Percentiles rank a stretch among this genome's conserved stretches.
phyloP scores from a whole-genome alignment of 805 yeast genomes.

The Candida silvicultrix region DNA sequence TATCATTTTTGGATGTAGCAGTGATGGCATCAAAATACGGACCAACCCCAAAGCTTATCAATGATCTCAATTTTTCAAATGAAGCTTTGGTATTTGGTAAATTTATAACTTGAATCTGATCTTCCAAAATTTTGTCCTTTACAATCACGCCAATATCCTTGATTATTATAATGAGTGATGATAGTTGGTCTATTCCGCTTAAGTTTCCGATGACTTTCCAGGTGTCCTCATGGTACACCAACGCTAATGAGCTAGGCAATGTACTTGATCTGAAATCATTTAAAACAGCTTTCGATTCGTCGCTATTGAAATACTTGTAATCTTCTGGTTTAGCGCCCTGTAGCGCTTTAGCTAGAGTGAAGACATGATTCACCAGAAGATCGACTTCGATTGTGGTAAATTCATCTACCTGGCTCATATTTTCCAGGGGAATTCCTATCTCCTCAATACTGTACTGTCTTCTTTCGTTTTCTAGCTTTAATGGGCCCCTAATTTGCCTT shows the following conservation, averaged over 20 bases:
- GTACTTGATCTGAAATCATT: conserved; percentile 15
- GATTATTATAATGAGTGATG: conserved; percentile 32
- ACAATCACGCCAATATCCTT: conserved; percentile 33
- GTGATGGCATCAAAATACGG: conserved; percentile 60
- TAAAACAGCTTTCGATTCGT: conserved; percentile 7
- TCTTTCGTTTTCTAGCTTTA: background rate
- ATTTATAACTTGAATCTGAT: conserved; percentile 29
- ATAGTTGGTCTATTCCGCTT: conserved; percentile 4
- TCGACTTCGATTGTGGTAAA: conserved; percentile 3
- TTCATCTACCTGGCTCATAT: background rate
- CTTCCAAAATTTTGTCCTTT: conserved; percentile 17
- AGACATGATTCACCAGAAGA: conserved; percentile 20
- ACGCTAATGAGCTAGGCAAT: conserved; percentile 19
- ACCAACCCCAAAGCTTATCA: conserved; percentile 57
- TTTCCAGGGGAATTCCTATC: too few species aligned
- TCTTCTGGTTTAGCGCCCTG: conserved; percentile 24
- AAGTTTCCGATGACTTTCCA: conserved; percentile 12
- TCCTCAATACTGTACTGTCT: too few species aligned
- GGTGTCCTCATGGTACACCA: conserved; percentile 11
- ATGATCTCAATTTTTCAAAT: conserved; percentile 48
- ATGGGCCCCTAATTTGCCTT: background rate
- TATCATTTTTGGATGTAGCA: conserved; percentile 22
- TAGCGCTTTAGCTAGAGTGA: conserved; percentile 21
- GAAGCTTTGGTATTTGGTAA: conserved; percentile 25
- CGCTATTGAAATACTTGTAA: conserved; percentile 20